These are phyloP conservation scores for Colletotrichum liaoningense DNA, from an alignment of 2,329 filamentous ascomycete species.

Conservation along the genomic window DNA sequence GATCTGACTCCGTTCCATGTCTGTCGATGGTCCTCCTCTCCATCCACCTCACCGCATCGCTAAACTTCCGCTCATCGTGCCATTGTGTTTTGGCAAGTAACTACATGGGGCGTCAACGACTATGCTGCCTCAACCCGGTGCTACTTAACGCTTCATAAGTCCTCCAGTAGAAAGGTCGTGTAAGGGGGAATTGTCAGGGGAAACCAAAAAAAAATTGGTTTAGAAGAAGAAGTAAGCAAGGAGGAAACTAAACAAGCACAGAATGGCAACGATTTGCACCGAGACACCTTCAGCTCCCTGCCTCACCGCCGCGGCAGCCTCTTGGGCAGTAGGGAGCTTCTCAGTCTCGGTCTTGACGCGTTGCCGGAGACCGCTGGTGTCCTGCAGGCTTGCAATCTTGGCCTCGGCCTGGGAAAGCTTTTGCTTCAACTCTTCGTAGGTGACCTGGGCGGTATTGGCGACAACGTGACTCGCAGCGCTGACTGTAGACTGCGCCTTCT, in stretches of 20 bases:
- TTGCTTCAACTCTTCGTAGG: constrained; percentile 72
- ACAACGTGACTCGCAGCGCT: constrained; percentile 60
- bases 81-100: neutral
- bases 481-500: constrained; percentile 45
- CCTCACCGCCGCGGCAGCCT: constrained; percentile 65
- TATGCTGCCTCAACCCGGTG: neutral
- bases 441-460: constrained; percentile 54
- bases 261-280: constrained; percentile 82
- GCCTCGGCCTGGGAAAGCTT: constrained; percentile 82
- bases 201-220: constrained; percentile 38
- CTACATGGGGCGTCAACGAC: neutral
- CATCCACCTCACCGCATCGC: neutral
- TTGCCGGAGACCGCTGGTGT: constrained; percentile 81
- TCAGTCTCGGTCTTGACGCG: constrained; percentile 68
- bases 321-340: constrained; percentile 58
- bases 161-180: constrained; percentile 23
- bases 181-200: constrained; percentile 13
- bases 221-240: constrained; percentile 98
- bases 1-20: constrained; percentile 28
- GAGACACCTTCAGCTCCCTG: constrained; percentile 80
- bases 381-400: constrained; percentile 75
- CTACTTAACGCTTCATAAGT: constrained; percentile 4
- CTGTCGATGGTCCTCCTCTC: constrained; percentile 5
- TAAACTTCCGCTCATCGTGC: constrained; percentile 5
- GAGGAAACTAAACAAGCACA: constrained; percentile 92